Percentiles rank a stretch among this genome's conserved stretches.
These are phyloP conservation scores for Globisporangium polare DNA, from an alignment of 352 stramenopile genomes.

Conservation along the genomic window DNA sequence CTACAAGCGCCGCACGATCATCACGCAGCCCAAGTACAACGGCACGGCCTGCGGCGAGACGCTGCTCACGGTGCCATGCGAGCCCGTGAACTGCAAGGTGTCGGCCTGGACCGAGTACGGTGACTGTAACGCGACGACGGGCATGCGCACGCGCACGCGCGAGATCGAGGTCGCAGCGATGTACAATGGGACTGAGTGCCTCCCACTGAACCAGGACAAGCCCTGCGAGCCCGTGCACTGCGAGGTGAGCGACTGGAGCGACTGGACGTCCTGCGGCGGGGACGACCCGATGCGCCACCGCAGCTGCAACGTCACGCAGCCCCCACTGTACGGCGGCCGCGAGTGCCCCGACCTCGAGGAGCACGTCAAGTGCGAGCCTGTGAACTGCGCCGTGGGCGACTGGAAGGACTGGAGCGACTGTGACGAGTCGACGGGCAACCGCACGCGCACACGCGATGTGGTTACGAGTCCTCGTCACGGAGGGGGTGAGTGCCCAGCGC, in stretches of 20 bases:
- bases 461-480: conserved; percentile 21
- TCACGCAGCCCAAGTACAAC: conserved; percentile 28
- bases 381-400: conserved; percentile 33
- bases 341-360: conserved; percentile 32
- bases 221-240: conserved; percentile 45
- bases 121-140: conserved; percentile 32
- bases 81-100: conserved; percentile 46
- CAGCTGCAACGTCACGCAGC: conserved; percentile 28
- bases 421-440: conserved; percentile 30
- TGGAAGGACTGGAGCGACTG: conserved; percentile 49
- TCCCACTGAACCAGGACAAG: conserved; percentile 32
- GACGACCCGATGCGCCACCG: conserved; percentile 39
- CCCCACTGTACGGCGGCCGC: conserved; percentile 27
- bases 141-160: conserved; percentile 33
- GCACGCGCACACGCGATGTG: conserved; percentile 32
- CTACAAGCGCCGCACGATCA: conserved; percentile 32
- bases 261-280: conserved; percentile 52
- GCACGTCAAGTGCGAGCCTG: conserved; percentile 30
- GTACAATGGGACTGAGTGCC: conserved; percentile 43
- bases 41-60: conserved; percentile 25
- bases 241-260: conserved; percentile 31
- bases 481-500: conserved; percentile 25
- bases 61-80: conserved; percentile 31
- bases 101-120: conserved; percentile 39
- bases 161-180: conserved; percentile 21